Conservation (phyloP, 257 asterid species). For the Nicotiana paniculata region DNA sequence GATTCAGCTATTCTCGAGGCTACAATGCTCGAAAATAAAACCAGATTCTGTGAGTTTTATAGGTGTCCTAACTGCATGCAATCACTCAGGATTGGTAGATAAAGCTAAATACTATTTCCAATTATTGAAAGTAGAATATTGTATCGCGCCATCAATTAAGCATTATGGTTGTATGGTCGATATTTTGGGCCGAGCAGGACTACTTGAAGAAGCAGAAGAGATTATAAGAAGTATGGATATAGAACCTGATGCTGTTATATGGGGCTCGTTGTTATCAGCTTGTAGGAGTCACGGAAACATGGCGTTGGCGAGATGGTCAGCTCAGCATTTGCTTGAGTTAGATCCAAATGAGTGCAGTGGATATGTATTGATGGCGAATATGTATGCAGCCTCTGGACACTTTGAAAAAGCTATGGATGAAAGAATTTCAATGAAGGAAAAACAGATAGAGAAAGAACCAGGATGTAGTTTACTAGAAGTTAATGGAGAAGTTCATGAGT, state of each 20-base stretch:
- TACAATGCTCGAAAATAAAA: constrained; percentile 27
- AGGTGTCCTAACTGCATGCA: constrained; percentile 45
- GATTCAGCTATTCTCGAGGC: constrained; percentile 36
- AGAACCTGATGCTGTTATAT: constrained; percentile 45
- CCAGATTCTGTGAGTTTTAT: constrained; percentile 54
- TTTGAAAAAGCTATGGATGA: constrained; percentile 43
- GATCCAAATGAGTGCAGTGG: constrained; percentile 48
- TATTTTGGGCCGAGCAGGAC: constrained; percentile 61
- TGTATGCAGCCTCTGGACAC: constrained; percentile 47
- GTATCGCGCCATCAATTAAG: constrained; percentile 38
- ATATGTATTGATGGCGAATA: constrained; percentile 52
- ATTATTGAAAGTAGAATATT: constrained; percentile 32
- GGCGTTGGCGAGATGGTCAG: constrained; percentile 50
- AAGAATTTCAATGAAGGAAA: constrained; percentile 45
- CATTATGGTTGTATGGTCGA: constrained; percentile 74
- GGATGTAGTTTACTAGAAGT: constrained; percentile 67
- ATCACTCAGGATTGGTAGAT: constrained; percentile 42
- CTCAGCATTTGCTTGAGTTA: constrained; percentile 28
- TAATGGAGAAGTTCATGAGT: constrained; percentile 67
- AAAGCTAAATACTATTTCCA: constrained; percentile 42
- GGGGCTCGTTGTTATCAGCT: constrained; percentile 58
- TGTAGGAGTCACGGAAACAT: constrained; percentile 30
- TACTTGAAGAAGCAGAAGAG: constrained; percentile 52
- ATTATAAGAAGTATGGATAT: constrained; percentile 45
- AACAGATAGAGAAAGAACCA: constrained; percentile 39